Base-by-base conservation (phyloP, 73 alveolate genomes). In the Paramecium caudatum region DNA sequence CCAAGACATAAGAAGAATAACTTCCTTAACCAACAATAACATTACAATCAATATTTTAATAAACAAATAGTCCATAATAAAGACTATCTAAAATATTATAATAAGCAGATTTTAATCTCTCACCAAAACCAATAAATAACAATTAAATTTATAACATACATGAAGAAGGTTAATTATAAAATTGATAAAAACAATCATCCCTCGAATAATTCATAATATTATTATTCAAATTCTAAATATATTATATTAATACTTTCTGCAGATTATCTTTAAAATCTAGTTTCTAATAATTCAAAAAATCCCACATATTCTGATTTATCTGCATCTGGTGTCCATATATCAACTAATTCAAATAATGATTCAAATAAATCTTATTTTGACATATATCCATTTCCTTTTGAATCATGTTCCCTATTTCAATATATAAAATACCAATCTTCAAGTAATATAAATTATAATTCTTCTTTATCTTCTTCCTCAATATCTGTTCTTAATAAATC, bases 261-360 rank as follows among this genome's bases (percentile, higher is more conserved):
- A 21, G 49, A 21, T 74, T 74, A 47, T 74, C 68, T 41, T 39
- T 21, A 15, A 39, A 21, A 74, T 45, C 32, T 74, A 15, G 19
- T 17, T 84, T 93, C 82, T 34, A 94, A 84, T 25, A 90, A 82
- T 16, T 90, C 80, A 70, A 95, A 94, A 92, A 91, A 95, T 41
- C 91, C 94, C 12, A 91, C 82, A 78, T 95, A 95, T 74, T 95
- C 97, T 21, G 86, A 78, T 69, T 87, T 94, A 15, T 94, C 97
- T 47, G 95, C 91, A 61, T 92, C 91, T 23, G 97, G 98, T 50
- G 96, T 93, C 98, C 98, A 95, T 23, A 93, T 92, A 69, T 95
- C 98, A 0, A 94, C 97, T 61, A 95, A 69, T 68, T 94, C 97
- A 80, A 93, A 95, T 25, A 95, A 81, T 25, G 96, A 90, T 55